A percentile compares a stretch with the other conserved stretches of the same genome.
Evolutionary conservation across 352 stramenopile species (phyloP).

Genomic region (Albugo laibachii): DNA sequence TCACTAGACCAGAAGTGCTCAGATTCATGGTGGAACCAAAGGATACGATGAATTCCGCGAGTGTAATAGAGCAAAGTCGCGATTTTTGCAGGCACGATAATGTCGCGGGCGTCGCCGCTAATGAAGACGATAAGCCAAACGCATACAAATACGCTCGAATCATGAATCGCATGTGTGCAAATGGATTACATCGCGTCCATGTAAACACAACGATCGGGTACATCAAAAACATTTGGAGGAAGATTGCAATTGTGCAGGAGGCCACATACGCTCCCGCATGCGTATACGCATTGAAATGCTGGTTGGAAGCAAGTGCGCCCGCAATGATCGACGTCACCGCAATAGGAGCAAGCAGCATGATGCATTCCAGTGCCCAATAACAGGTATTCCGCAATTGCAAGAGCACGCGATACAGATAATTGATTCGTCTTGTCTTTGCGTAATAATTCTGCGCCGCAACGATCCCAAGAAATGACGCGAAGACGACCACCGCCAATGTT

Average conservation of each 20-base stretch:
- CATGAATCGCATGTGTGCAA: constrained; percentile 43
- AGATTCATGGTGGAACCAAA: constrained; percentile 45
- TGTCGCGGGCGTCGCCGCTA: constrained; percentile 42
- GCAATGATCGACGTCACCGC: constrained; percentile 46
- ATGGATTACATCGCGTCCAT: constrained; percentile 41
- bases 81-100: constrained; percentile 40
- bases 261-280: constrained; percentile 35
- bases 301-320: constrained; percentile 33
- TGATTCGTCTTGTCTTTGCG: constrained; percentile 28
- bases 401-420: constrained; percentile 44
- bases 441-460: constrained; percentile 36
- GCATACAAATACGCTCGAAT: constrained; percentile 40
- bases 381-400: constrained; percentile 52
- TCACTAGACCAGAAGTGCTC: constrained; percentile 31
- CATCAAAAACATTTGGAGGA: constrained; percentile 28
- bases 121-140: constrained; percentile 39
- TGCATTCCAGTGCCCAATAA: constrained; percentile 45
- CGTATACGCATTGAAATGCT: constrained; percentile 16
- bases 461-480: constrained; percentile 40
- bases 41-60: constrained; percentile 56
- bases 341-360: constrained; percentile 39
- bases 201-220: constrained; percentile 45
- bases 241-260: constrained; percentile 14
- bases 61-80: constrained; percentile 36
- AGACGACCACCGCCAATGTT: constrained; percentile 40